phyloP scores from a whole-genome alignment of 2,329 filamentous ascomycete genomes.

The Claviceps capensis region DNA sequence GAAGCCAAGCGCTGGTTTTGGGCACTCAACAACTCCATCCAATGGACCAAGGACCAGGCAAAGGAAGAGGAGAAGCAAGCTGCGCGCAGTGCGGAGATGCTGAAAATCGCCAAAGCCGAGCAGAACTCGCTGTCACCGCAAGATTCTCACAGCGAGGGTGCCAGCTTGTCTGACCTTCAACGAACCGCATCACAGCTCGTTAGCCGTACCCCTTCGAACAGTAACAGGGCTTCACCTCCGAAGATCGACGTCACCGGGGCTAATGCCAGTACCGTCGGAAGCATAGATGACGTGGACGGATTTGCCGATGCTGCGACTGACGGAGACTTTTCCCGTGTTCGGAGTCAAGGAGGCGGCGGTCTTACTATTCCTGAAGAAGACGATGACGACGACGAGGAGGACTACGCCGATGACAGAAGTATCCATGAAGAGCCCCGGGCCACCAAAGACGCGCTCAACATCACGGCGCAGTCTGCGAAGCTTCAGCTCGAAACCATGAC shows the following conservation, averaged over 20 bases:
- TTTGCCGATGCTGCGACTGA: constrained; percentile 33
- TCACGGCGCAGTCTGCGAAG: constrained; percentile 89
- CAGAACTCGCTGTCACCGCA: constrained; percentile 38
- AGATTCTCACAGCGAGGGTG: constrained; percentile 36
- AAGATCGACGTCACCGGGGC: constrained; percentile 23
- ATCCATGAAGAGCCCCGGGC: constrained; percentile 58
- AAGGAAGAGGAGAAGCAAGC: constrained; percentile 75
- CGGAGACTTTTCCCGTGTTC: constrained; percentile 24
- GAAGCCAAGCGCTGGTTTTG: constrained; percentile 99
- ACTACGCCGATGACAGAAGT: constrained; percentile 62
- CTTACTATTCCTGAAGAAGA: constrained; percentile 20
- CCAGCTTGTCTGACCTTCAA: constrained; percentile 34
- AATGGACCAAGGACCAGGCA: constrained; percentile 95
- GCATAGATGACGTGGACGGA: constrained; percentile 36
- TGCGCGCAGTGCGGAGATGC: constrained; percentile 57
- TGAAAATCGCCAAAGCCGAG: constrained; percentile 69
- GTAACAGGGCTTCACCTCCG: constrained; percentile 14
- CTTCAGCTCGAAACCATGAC: constrained; percentile 84
- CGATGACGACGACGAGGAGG: constrained; percentile 50
- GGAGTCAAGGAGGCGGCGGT: constrained; percentile 20
- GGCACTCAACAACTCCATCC: constrained; percentile 96
- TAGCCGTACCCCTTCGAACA: constrained; percentile 13
- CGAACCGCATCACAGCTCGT: constrained; percentile 31
- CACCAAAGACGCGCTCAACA: constrained; percentile 89
- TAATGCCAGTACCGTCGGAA: constrained; percentile 36